Percentiles rank a stretch among this genome's conserved stretches.
Conservation (phyloP, 2,329 filamentous ascomycete genomes). For the Monilinia fructigena region DNA sequence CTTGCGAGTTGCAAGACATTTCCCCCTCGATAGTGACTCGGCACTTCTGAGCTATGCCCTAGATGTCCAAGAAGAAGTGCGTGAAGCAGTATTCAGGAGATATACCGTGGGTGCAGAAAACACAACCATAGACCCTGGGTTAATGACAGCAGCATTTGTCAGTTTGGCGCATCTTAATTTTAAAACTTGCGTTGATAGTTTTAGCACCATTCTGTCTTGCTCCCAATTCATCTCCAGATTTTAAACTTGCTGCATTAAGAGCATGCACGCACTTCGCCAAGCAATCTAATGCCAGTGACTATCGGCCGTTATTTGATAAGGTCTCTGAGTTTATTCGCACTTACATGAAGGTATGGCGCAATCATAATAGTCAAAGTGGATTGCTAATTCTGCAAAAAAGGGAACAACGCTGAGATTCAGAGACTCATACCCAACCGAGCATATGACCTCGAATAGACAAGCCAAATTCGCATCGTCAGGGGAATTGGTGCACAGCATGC, state of each 20-base stretch:
- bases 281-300: slow-evolving; percentile 50
- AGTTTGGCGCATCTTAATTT: slow-evolving; percentile 62
- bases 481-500: slow-evolving; percentile 51
- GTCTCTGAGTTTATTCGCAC: slow-evolving; percentile 56
- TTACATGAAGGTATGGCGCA: slow-evolving; percentile 52
- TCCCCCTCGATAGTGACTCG: slow-evolving; percentile 61
- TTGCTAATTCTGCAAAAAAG: slow-evolving; percentile 30
- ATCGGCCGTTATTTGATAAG: slow-evolving; percentile 54
- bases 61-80: slow-evolving; percentile 68
- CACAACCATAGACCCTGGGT: slow-evolving; percentile 58
- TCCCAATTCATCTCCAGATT: slow-evolving; percentile 55
- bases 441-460: slow-evolving; percentile 44
- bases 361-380: background rate
- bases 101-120: slow-evolving; percentile 48
- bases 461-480: slow-evolving; percentile 44
- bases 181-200: slow-evolving; percentile 54
- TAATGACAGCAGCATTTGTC: slow-evolving; percentile 66
- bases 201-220: slow-evolving; percentile 58
- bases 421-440: slow-evolving; percentile 42
- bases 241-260: slow-evolving; percentile 62
- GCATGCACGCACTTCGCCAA: slow-evolving; percentile 62
- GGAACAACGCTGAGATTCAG: slow-evolving; percentile 29
- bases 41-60: slow-evolving; percentile 60
- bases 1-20: slow-evolving; percentile 62
- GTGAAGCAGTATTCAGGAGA: slow-evolving; percentile 62